These are phyloP conservation scores for Lyophyllum shimeji DNA, from an alignment of 768 basidiomycete genomes.

Conservation along the genomic window DNA sequence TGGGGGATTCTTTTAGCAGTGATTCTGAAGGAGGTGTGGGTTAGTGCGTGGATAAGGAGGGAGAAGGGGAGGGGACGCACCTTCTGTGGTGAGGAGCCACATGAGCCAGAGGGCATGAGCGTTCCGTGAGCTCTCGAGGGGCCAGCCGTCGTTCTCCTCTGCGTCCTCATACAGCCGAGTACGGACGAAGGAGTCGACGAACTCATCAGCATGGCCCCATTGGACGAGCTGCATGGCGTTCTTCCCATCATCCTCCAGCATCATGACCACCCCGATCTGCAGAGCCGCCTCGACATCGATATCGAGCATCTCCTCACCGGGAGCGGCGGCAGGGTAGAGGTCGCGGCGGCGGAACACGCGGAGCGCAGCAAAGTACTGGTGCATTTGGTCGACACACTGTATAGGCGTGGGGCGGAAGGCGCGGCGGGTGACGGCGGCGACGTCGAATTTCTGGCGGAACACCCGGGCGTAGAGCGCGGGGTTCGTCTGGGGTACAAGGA, in stretches of 20 bases:
- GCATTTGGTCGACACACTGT: constrained; percentile 36
- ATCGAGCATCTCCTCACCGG: not conserved
- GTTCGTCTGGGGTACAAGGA: constrained; percentile 30
- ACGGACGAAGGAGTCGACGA: constrained; percentile 40
- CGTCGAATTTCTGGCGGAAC: constrained; percentile 59
- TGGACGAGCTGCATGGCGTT: constrained; percentile 46
- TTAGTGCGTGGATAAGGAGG: not conserved
- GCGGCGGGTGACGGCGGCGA: constrained; percentile 48
- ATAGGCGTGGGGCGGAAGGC: constrained; percentile 34
- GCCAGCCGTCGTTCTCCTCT: constrained; percentile 42
- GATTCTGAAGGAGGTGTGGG: constrained; percentile 18
- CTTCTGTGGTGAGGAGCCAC: constrained; percentile 50
- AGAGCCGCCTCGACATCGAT: constrained; percentile 8
- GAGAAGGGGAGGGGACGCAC: constrained; percentile 19
- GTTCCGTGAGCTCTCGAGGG: constrained; percentile 44
- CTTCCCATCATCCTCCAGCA: constrained; percentile 59
- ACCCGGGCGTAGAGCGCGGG: constrained; percentile 50
- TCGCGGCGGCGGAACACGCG: constrained; percentile 29
- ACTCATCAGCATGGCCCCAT: constrained; percentile 40
- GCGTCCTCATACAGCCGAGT: constrained; percentile 36
- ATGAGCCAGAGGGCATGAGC: constrained; percentile 54
- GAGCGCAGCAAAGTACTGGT: constrained; percentile 37
- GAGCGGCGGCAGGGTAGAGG: not conserved
- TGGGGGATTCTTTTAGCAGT: constrained; percentile 26
- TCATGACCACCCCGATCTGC: constrained; percentile 18